Evolutionary conservation across 1,139 yeast genomes (phyloP).

Genomic region (Lodderomyces orthopsilosis): DNA sequence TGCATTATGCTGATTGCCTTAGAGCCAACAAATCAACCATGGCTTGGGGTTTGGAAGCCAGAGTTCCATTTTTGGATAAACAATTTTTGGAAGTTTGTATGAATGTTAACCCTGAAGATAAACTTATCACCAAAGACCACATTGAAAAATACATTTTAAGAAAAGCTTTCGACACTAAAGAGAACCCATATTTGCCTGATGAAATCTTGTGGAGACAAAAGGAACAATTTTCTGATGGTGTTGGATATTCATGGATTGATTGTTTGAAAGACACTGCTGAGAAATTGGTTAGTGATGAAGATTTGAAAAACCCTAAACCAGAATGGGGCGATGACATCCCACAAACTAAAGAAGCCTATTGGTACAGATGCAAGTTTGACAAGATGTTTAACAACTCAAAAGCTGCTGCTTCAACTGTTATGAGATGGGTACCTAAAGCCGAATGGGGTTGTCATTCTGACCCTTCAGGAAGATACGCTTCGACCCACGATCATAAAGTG

Average conservation of each 20-base stretch:
- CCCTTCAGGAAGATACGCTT: constrained; percentile 96
- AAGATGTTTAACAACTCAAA: constrained; percentile 80
- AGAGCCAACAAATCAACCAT: constrained; percentile 99
- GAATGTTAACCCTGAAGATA: constrained; percentile 93
- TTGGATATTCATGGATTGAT: constrained; percentile 99
- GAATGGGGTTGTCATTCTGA: constrained; percentile 99
- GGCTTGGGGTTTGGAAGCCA: constrained; percentile 99
- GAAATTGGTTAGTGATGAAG: constrained; percentile 79
- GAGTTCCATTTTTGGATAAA: constrained; percentile 98
- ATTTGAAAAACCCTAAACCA: constrained; percentile 83
- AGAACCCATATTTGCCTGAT: constrained; percentile 87
- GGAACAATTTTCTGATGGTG: constrained; percentile 99
- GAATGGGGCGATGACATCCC: constrained; percentile 97
- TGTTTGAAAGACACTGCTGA: constrained; percentile 96
- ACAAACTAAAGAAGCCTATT: constrained; percentile 97
- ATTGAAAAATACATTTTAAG: constrained; percentile 95
- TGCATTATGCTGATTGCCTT: constrained; percentile 94
- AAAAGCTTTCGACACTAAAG: constrained; percentile 92
- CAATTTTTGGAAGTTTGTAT: constrained; percentile 87
- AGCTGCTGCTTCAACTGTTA: constrained; percentile 93
- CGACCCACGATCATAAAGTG: constrained; percentile 69
- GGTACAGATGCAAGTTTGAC: constrained; percentile 97
- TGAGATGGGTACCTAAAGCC: constrained; percentile 99
- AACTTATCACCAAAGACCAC: constrained; percentile 65
- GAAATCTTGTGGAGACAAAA: constrained; percentile 99